These are phyloP conservation scores for Eragrostis tef DNA, from an alignment of 202 grass and related monocot genomes.

Conservation along the genomic window DNA sequence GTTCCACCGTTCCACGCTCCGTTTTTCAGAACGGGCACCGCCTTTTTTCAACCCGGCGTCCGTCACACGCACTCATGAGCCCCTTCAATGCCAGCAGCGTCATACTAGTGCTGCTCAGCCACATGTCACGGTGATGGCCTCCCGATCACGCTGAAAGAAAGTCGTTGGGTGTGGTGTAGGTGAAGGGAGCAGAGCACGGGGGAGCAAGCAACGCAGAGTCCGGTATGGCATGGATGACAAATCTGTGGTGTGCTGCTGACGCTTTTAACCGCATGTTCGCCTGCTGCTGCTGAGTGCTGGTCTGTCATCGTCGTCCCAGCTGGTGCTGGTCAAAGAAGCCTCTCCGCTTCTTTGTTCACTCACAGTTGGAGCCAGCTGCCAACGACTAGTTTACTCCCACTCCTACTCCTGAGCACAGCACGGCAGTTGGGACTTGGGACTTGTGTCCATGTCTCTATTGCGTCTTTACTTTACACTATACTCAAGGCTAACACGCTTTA, in stretches of 20 bases:
- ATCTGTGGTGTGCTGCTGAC: slow-evolving; percentile 31
- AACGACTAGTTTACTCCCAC: slow-evolving; percentile 40
- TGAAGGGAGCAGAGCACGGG: not conserved
- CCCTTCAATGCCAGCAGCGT: slow-evolving; percentile 3
- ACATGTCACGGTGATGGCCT: slow-evolving; percentile 39
- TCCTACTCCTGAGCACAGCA: not conserved
- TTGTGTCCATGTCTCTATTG: slow-evolving; percentile 17
- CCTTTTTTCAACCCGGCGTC: not conserved
- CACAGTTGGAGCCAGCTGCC: slow-evolving; percentile 54
- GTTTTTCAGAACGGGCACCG: slow-evolving; percentile 6
- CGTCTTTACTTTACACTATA: slow-evolving; percentile 1
- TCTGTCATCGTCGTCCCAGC: slow-evolving; percentile 18
- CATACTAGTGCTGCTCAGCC: not conserved
- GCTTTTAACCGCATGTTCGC: slow-evolving; percentile 45
- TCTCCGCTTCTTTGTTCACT: not conserved
- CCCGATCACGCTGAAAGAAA: not conserved
- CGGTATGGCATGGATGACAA: not conserved
- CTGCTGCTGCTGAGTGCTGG: slow-evolving; percentile 1
- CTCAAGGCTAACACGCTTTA: not conserved
- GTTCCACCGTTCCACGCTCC: not conserved
- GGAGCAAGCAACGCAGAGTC: too few species aligned
- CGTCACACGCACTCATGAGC: slow-evolving; percentile 25
- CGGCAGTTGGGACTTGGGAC: slow-evolving; percentile 9
- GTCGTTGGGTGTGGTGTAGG: slow-evolving; percentile 15
- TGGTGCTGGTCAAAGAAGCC: slow-evolving; percentile 46